Evolutionary conservation across 495 filamentous ascomycete genomes (phyloP).

Genomic region (Tuber calosporum): DNA sequence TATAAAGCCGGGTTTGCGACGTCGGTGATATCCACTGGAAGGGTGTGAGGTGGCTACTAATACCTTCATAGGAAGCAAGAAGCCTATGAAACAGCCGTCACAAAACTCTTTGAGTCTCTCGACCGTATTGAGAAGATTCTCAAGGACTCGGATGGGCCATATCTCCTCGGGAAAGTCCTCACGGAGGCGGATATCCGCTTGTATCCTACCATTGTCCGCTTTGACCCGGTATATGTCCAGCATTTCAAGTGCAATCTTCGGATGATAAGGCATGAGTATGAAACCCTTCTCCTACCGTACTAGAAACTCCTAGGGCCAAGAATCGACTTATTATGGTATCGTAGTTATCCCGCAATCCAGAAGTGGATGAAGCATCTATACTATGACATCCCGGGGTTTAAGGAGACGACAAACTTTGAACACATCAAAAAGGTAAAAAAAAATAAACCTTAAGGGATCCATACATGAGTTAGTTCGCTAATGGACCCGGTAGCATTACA

Average conservation of each 20-base stretch:
- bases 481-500: slow-evolving; percentile 46
- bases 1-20: slow-evolving; percentile 55
- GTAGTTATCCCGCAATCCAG: slow-evolving; percentile 61
- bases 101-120: slow-evolving; percentile 61
- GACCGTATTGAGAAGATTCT: slow-evolving; percentile 66
- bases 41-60: neutral
- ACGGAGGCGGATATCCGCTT: slow-evolving; percentile 80
- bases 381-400: slow-evolving; percentile 63
- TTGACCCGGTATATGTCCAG: slow-evolving; percentile 84
- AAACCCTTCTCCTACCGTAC: neutral
- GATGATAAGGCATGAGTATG: slow-evolving; percentile 69
- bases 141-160: slow-evolving; percentile 51
- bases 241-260: slow-evolving; percentile 89
- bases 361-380: slow-evolving; percentile 64
- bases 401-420: slow-evolving; percentile 61
- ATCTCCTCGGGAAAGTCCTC: slow-evolving; percentile 58
- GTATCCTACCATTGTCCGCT: slow-evolving; percentile 76
- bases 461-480: slow-evolving; percentile 2
- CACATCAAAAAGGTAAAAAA: slow-evolving; percentile 54
- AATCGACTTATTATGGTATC: slow-evolving; percentile 15
- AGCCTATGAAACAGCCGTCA: slow-evolving; percentile 65
- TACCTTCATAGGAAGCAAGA: slow-evolving; percentile 52
- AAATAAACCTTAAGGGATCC: slow-evolving; percentile 15
- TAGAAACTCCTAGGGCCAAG: neutral
- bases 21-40: neutral